Conservation (phyloP, 768 basidiomycete genomes). For the Kwoniella europaea region DNA sequence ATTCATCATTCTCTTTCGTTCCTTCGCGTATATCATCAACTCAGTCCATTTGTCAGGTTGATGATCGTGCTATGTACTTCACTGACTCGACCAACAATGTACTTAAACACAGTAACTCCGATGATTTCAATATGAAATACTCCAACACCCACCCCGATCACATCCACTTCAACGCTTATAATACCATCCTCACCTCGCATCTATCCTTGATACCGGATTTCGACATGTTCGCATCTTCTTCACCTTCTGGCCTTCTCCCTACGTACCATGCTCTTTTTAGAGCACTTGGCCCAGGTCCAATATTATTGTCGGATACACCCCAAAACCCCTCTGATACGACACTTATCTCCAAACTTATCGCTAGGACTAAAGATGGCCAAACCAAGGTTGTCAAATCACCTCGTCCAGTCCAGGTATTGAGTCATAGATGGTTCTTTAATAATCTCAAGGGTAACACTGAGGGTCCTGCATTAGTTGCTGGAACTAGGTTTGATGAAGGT, state of each 20-base stretch:
- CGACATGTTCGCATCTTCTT: constrained; percentile 49
- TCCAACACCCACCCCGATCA: constrained; percentile 33
- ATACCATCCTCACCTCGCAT: constrained; percentile 42
- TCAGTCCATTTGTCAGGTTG: too few species aligned
- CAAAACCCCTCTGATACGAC: constrained; percentile 20
- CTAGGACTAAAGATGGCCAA: constrained; percentile 10
- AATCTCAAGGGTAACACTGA: constrained; percentile 27
- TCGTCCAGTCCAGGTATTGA: constrained; percentile 18
- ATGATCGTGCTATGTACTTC: too few species aligned
- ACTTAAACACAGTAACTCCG: constrained; percentile 36
- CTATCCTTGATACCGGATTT: constrained; percentile 40
- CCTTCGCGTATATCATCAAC: too few species aligned
- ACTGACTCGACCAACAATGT: too few species aligned
- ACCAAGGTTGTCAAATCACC: constrained; percentile 28
- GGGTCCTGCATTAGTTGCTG: constrained; percentile 37
- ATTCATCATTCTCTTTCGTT: too few species aligned
- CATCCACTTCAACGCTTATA: constrained; percentile 37
- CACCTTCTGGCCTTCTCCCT: constrained; percentile 25
- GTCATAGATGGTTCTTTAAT: constrained; percentile 41
- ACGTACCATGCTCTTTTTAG: constrained; percentile 45
- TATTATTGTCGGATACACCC: constrained; percentile 40
- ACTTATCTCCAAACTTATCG: constrained; percentile 22
- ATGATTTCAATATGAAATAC: constrained; percentile 42
- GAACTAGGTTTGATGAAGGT: constrained; percentile 3
- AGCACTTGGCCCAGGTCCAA: constrained; percentile 36